Percentiles rank a stretch among this genome's conserved stretches.
Evolutionary conservation across 129 eudicot species (phyloP).

Genomic region (Kitagawia praeruptora): DNA sequence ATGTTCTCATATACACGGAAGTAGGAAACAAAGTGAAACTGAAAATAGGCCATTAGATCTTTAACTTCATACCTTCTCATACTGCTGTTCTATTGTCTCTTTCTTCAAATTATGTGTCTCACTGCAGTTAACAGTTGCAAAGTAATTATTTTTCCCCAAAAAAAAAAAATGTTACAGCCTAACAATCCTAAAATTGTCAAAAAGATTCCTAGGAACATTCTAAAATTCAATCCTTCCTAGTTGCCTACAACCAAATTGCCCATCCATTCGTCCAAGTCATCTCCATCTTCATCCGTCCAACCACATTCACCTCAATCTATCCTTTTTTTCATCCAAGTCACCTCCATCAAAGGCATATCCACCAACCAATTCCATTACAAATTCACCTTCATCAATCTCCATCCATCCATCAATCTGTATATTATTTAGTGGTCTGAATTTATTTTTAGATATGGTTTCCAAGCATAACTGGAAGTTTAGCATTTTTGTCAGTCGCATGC

Average conservation of each 20-base stretch:
- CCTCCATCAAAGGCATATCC: not conserved
- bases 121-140: constrained; percentile 21
- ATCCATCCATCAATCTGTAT: not conserved
- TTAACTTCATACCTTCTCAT: constrained; percentile 34
- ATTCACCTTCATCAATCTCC: not conserved
- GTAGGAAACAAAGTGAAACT: not conserved
- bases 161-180: not conserved
- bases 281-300: not conserved
- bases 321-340: not conserved
- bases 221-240: not conserved
- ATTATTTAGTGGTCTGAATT: not conserved
- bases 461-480: not conserved
- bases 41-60: not conserved
- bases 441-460: not conserved
- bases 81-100: constrained; percentile 71
- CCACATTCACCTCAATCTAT: not conserved
- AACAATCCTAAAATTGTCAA: not conserved
- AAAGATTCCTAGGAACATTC: not conserved
- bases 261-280: not conserved
- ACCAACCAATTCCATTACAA: not conserved
- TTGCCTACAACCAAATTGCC: not conserved
- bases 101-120: constrained; percentile 52
- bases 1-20: not conserved
- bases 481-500: not conserved
- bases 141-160: not conserved